phyloP scores from a whole-genome alignment of 441 rosid species.

The Breynia disticha region DNA sequence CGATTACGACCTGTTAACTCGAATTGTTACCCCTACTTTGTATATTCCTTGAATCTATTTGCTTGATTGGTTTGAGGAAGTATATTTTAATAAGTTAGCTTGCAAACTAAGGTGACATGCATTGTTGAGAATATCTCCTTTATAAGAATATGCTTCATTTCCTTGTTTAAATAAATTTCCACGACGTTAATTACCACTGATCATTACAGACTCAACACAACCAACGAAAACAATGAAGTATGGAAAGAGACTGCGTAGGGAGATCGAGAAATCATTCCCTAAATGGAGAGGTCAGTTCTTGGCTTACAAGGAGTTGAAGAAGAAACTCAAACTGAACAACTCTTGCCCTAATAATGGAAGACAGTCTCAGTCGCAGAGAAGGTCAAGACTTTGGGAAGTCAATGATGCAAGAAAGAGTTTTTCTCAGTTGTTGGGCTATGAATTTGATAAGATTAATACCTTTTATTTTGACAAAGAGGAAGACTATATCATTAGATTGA shows the following conservation, averaged over 20 bases:
- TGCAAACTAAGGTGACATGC: too few relatives aligned
- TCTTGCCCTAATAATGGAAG: conserved; percentile 7
- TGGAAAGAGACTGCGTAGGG: conserved; percentile 33
- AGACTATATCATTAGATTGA: conserved; percentile 31
- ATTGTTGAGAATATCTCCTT: neutral
- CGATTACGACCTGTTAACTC: too few relatives aligned
- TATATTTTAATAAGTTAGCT: too few relatives aligned
- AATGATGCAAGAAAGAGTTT: conserved; percentile 15
- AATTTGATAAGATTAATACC: conserved; percentile 29
- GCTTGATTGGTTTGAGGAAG: too few relatives aligned
- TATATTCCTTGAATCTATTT: too few relatives aligned
- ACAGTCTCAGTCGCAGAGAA: neutral
- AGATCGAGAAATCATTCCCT: conserved; percentile 28
- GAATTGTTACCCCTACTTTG: too few relatives aligned
- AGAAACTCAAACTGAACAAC: conserved; percentile 26
- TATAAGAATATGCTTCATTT: neutral
- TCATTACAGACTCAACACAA: neutral
- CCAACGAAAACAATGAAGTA: conserved; percentile 22
- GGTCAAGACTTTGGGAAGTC: conserved; percentile 14
- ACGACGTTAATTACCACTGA: too few relatives aligned
- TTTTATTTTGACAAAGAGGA: conserved; percentile 42
- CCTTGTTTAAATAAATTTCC: neutral
- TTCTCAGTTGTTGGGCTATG: conserved; percentile 19
- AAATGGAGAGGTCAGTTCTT: conserved; percentile 37
- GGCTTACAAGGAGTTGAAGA: conserved; percentile 44